Conservation (phyloP, 2,329 filamentous ascomycete species). For the Acephala macrosclerotiorum region DNA sequence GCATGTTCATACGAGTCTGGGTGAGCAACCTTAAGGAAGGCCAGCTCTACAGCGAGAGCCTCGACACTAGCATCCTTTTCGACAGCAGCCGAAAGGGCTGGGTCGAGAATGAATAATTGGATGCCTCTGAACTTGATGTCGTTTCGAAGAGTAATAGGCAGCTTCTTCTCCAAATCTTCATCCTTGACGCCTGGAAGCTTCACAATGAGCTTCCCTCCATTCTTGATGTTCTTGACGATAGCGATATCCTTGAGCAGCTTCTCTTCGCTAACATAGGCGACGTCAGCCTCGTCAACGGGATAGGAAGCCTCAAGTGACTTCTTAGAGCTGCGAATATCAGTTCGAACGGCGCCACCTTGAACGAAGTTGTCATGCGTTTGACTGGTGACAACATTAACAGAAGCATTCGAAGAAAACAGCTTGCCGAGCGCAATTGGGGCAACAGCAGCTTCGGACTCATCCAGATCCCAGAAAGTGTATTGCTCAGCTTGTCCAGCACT, state of each 20-base stretch:
- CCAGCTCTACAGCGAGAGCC: conserved; percentile 76
- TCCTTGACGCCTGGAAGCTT: conserved; percentile 82
- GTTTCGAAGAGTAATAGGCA: conserved; percentile 75
- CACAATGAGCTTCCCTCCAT: conserved; percentile 76
- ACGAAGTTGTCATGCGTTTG: conserved; percentile 70
- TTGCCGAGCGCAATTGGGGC: conserved; percentile 68
- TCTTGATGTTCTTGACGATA: conserved; percentile 73
- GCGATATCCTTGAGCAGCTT: conserved; percentile 82
- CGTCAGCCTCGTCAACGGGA: conserved; percentile 78
- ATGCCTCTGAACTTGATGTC: conserved; percentile 73
- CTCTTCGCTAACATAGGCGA: conserved; percentile 79
- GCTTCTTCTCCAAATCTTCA: conserved; percentile 87
- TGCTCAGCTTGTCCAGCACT: conserved; percentile 73
- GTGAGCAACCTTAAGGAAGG: conserved; percentile 81
- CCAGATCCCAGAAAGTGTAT: conserved; percentile 93
- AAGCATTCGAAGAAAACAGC: conserved; percentile 76
- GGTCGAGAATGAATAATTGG: conserved; percentile 78
- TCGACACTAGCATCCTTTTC: conserved; percentile 68
- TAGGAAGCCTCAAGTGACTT: conserved; percentile 88
- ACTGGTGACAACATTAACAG: conserved; percentile 66
- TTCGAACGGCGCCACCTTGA: conserved; percentile 81
- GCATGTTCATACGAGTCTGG: conserved; percentile 69
- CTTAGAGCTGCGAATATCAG: conserved; percentile 84
- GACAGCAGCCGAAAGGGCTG: conserved; percentile 71
- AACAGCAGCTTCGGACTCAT: conserved; percentile 71